Conservation (phyloP, 371 early-diverging fungal genomes). For the Rhizomucor pusillus region DNA sequence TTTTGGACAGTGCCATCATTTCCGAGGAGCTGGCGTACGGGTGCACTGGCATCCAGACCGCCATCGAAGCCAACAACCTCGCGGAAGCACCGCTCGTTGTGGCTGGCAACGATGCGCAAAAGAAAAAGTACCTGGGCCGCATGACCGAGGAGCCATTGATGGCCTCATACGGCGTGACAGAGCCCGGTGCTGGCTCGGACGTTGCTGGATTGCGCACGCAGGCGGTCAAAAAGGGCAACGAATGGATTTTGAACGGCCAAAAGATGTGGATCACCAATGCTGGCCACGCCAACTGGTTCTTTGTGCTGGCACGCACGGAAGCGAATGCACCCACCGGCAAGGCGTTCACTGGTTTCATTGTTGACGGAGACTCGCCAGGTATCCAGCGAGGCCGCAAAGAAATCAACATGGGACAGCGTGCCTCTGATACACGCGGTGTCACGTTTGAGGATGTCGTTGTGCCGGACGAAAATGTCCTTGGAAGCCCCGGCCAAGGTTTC, state of each 20-base stretch:
- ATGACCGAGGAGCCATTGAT: conserved; percentile 93
- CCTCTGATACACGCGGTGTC: conserved; percentile 92
- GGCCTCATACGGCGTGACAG: conserved; percentile 94
- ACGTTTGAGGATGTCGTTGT: conserved; percentile 95
- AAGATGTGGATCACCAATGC: conserved; percentile 94
- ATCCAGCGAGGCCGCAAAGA: conserved; percentile 93
- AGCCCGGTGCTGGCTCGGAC: conserved; percentile 80
- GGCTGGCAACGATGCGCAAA: conserved; percentile 81
- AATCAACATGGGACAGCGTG: conserved; percentile 96
- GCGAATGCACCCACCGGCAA: conserved; percentile 75
- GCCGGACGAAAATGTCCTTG: conserved; percentile 81
- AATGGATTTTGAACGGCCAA: conserved; percentile 77
- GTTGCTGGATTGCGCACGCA: conserved; percentile 66
- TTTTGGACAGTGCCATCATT: conserved; percentile 77
- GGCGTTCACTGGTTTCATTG: conserved; percentile 96
- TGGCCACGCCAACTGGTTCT: conserved; percentile 98
- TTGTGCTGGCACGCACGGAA: conserved; percentile 93
- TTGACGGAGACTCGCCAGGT: conserved; percentile 89
- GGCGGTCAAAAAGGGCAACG: conserved; percentile 66
- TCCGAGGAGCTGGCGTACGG: conserved; percentile 93
- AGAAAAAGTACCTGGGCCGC: conserved; percentile 91
- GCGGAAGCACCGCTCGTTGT: conserved; percentile 93
- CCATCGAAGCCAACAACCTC: conserved; percentile 94
- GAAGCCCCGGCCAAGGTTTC: conserved; percentile 83
- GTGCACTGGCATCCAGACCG: conserved; percentile 94